Evolutionary conservation across 192 early-diverging fungal genomes (phyloP).

Genomic region (Umbelopsis ramanniana): DNA sequence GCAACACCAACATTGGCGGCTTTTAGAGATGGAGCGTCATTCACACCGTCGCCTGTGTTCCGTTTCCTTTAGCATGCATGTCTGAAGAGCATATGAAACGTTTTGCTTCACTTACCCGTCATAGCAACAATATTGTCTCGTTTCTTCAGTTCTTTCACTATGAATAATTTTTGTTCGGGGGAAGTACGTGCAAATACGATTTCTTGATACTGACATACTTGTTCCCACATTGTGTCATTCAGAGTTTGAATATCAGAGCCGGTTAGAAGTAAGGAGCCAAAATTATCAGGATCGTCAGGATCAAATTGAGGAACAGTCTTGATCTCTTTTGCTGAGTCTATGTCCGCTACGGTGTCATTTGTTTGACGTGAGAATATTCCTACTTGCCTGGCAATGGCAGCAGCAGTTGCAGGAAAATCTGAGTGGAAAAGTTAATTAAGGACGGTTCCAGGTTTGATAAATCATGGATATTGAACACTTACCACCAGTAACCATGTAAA

Average conservation of each 20-base stretch:
- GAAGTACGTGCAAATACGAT: constrained; percentile 89
- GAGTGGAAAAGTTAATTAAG: not conserved
- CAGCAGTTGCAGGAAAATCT: constrained; percentile 78
- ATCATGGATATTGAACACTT: not conserved
- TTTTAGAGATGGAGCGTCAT: constrained; percentile 91
- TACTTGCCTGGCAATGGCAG: constrained; percentile 78
- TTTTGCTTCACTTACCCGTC: constrained; percentile 70
- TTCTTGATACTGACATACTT: constrained; percentile 66
- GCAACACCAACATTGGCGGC: constrained; percentile 90
- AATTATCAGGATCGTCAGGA: constrained; percentile 74
- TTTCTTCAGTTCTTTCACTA: constrained; percentile 70
- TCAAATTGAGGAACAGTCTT: constrained; percentile 12
- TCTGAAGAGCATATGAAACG: not conserved
- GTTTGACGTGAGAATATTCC: constrained; percentile 63
- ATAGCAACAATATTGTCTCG: constrained; percentile 76
- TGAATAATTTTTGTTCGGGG: constrained; percentile 83
- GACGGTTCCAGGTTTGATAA: not conserved
- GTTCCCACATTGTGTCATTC: constrained; percentile 72
- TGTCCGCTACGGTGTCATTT: constrained; percentile 41
- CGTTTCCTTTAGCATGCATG: constrained; percentile 1
- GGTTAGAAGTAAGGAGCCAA: constrained; percentile 69
- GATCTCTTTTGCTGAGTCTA: constrained; percentile 20
- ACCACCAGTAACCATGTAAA: constrained; percentile 90
- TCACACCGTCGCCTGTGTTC: constrained; percentile 87
- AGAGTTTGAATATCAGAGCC: constrained; percentile 68